Percentiles rank a stretch among this genome's conserved stretches.
These are phyloP conservation scores for Cryphonectria carpinicola DNA, from an alignment of 2,329 filamentous ascomycete genomes.

Conservation along the genomic window DNA sequence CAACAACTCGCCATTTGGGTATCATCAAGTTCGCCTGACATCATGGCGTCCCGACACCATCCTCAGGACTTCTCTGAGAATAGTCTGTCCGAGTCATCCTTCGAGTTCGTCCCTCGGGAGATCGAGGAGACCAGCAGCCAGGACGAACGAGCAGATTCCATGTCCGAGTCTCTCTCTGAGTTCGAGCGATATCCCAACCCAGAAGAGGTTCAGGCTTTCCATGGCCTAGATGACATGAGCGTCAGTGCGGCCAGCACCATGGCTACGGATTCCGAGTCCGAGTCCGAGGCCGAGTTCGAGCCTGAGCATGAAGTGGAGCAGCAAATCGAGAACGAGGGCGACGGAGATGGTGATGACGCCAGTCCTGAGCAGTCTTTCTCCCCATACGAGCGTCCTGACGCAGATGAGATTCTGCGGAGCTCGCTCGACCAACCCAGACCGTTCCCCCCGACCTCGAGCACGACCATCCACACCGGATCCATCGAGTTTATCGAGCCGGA, in stretches of 20 bases:
- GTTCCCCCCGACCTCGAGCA: constrained; percentile 21
- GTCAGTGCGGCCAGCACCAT: constrained; percentile 32
- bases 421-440: constrained; percentile 42
- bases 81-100: constrained; percentile 57
- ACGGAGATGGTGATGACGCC: constrained; percentile 24
- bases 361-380: neutral
- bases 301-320: constrained; percentile 45
- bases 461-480: constrained; percentile 36
- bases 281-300: constrained; percentile 32
- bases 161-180: constrained; percentile 27
- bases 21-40: constrained; percentile 60
- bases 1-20: constrained; percentile 63
- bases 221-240: constrained; percentile 48
- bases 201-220: constrained; percentile 57
- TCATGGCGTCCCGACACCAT: constrained; percentile 53
- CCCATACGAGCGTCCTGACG: constrained; percentile 36
- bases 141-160: constrained; percentile 43
- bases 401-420: constrained; percentile 51
- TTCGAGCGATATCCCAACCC: constrained; percentile 40
- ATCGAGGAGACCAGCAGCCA: constrained; percentile 58
- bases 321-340: constrained; percentile 43
- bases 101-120: constrained; percentile 54
- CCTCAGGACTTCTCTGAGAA: constrained; percentile 52
- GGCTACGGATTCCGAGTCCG: constrained; percentile 36
- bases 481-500: constrained; percentile 52